A percentile compares a stretch with the other conserved stretches of the same genome.
phyloP scores from a whole-genome alignment of 208 protist genomes.

The Acanthamoeba sp. region DNA sequence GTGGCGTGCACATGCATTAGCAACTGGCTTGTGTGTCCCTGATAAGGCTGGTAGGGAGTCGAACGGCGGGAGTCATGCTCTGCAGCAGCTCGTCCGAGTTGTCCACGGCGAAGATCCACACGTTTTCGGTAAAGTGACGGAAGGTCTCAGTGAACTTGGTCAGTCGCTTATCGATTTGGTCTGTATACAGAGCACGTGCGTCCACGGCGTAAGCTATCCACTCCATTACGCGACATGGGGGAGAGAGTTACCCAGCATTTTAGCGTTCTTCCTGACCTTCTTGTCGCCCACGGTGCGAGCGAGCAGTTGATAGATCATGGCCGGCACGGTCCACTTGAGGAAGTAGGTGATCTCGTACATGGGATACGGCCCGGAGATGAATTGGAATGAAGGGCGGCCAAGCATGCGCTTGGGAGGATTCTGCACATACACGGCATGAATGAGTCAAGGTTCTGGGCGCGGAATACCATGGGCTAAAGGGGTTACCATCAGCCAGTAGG shows the following conservation, averaged over 20 bases:
- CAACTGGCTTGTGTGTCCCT: constrained; percentile 28
- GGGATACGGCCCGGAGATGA: constrained; percentile 68
- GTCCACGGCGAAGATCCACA: constrained; percentile 77
- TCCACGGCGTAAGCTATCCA: no score
- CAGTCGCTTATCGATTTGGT: constrained; percentile 76
- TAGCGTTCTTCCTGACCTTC: constrained; percentile 50
- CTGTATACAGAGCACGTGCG: no score
- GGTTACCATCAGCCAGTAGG: constrained; percentile 80
- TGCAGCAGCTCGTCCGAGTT: constrained; percentile 68
- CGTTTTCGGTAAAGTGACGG: constrained; percentile 82
- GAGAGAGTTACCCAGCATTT: not conserved
- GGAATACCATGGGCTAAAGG: no score
- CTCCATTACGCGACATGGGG: no score
- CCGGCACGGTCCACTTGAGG: constrained; percentile 79
- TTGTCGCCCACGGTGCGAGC: constrained; percentile 29
- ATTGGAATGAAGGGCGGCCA: constrained; percentile 74
- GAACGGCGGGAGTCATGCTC: constrained; percentile 20
- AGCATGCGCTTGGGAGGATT: constrained; percentile 83
- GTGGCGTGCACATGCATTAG: not conserved
- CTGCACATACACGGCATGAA: not conserved
- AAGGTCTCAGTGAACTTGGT: constrained; percentile 82
- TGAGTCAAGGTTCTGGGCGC: no score
- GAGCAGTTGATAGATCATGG: constrained; percentile 53
- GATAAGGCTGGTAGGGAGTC: not conserved
- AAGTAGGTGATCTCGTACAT: constrained; percentile 83